Conservation (phyloP, 1,139 yeast genomes). For the Lodderomyces elongisporus region DNA sequence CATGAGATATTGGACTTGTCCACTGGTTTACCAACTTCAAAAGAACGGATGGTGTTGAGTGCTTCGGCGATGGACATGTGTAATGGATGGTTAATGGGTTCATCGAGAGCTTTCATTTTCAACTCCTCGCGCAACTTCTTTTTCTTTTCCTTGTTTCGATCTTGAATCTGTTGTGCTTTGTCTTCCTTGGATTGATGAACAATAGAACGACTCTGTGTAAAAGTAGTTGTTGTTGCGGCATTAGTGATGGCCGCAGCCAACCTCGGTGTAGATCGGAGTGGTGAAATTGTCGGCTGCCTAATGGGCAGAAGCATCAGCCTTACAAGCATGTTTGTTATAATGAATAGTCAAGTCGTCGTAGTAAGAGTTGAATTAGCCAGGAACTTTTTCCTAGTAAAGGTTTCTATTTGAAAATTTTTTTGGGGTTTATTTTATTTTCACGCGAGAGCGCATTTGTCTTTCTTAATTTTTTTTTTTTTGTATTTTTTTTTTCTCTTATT, state of each 20-base stretch:
- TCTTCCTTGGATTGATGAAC: slow-evolving; percentile 3
- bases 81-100: slow-evolving; percentile 51
- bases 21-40: slow-evolving; percentile 80
- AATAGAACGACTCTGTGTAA: slow-evolving; percentile 1
- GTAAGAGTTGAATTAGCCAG: no score
- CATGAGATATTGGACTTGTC: slow-evolving; percentile 64
- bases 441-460: no score
- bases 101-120: slow-evolving; percentile 32
- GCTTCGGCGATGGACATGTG: slow-evolving; percentile 74
- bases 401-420: no score
- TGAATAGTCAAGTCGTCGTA: no score
- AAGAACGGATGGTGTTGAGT: slow-evolving; percentile 73
- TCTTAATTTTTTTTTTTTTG: no score
- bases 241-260: background rate
- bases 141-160: slow-evolving; percentile 13
- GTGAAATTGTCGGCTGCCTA: background rate
- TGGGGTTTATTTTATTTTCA: no score
- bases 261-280: background rate
- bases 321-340: background rate
- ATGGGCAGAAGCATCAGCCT: background rate
- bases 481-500: no score
- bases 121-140: slow-evolving; percentile 23
- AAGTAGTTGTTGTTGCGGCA: background rate
- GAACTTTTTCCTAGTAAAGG: no score
- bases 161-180: slow-evolving; percentile 3